phyloP scores from a whole-genome alignment of 2,329 filamentous ascomycete species.

The Harringtonia aguacate region DNA sequence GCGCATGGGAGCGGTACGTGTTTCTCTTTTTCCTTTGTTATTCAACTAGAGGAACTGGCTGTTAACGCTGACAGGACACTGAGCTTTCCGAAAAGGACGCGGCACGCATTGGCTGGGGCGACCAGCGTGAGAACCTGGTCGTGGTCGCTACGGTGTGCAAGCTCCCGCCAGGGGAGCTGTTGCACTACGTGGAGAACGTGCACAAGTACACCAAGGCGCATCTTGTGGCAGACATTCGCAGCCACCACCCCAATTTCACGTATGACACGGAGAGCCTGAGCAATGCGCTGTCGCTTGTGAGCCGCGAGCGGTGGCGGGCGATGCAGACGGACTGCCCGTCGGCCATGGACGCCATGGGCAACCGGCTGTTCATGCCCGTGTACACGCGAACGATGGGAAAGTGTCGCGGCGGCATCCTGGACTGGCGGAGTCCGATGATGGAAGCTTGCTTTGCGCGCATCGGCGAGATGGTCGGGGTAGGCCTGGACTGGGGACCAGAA shows the following conservation, averaged over 20 bases:
- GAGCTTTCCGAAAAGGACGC: constrained; percentile 14
- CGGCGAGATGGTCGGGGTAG: constrained; percentile 15
- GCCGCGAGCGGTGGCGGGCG: constrained; percentile 11
- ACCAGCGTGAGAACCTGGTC: constrained; percentile 17
- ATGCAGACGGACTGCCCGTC: constrained; percentile 6
- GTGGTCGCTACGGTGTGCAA: constrained; percentile 31
- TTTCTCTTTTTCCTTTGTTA: no score
- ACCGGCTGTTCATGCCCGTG: constrained; percentile 7
- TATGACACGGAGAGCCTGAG: constrained; percentile 33
- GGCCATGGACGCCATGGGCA: background rate
- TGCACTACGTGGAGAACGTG: constrained; percentile 35
- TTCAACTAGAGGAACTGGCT: background rate
- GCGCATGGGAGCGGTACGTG: constrained; percentile 22
- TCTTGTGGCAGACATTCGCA: constrained; percentile 30
- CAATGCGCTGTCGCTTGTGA: constrained; percentile 11
- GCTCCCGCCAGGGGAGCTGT: constrained; percentile 36
- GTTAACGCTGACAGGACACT: constrained; percentile 11
- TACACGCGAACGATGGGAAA: constrained; percentile 7
- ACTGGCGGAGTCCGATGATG: constrained; percentile 25
- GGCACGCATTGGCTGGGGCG: constrained; percentile 19
- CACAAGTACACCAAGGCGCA: constrained; percentile 33
- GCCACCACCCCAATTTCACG: constrained; percentile 29
- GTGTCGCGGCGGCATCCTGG: constrained; percentile 26
- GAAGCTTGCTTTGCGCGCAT: constrained; percentile 19
- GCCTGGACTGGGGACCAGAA: constrained; percentile 25